Evolutionary conservation across 805 yeast species (phyloP), one percentile per base, ranked within the genome.

Genomic region (Vanderwaltozyma polyspora): DNA sequence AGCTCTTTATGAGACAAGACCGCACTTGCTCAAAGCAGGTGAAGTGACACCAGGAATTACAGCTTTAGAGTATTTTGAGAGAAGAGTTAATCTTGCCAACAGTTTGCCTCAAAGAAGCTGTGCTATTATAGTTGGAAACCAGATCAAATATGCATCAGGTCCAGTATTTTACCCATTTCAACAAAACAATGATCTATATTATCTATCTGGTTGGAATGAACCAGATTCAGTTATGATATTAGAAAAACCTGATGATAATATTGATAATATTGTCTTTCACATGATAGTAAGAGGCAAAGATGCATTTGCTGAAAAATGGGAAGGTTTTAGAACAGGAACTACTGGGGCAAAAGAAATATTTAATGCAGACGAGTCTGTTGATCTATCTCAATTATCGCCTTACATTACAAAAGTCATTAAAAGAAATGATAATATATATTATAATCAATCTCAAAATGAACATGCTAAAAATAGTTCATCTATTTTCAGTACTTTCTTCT

Each of bases 151-250:
- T 57, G 83, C 94, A 8, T 77, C 95, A 1, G 95, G 95, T 1
- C 74, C 89, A 8, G 97, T 89, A 1, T 91, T 91, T 49, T 77
- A 87, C 52, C 80, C 81, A 25, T 91, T 91, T 52, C 93, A 89
- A 51, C 99, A 91, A 60, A 80, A 87, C 52, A 89, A 82, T 35
- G 86, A 91, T 52, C 64, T 91, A 15, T 87, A 63, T 58, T 89
- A 89, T 55, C 58, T 89, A 39, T 79, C 94, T 2, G 97, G 97
- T 3, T 86, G 93, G 84, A 70, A 82, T 40, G 96, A 87, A 51
- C 95, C 96, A 3, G 79, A 82, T 43, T 74, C 93, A 0, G 70
- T 78, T 41, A 71, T 74, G 41, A 55, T 79, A 8, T 57, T 84
- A 29, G 93, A 81, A 45, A 78, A 76, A 45, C 70, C 75, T 28